Evolutionary conservation across 2,329 filamentous ascomycete species (phyloP).

Genomic region (Pyricularia pennisetigena): DNA sequence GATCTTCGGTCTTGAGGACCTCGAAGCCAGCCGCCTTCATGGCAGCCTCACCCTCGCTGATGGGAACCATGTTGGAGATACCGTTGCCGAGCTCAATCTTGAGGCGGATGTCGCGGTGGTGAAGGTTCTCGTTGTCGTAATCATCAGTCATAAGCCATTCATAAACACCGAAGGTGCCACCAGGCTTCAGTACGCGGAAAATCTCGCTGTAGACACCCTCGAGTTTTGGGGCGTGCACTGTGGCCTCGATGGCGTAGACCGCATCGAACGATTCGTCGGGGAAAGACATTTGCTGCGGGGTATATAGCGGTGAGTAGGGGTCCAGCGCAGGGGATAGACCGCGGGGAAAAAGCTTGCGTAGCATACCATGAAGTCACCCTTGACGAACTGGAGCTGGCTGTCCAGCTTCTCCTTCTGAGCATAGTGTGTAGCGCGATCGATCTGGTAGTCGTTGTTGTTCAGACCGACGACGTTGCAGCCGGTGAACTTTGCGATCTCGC

Average conservation of each 20-base stretch:
- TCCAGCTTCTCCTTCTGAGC: slow-evolving; percentile 72
- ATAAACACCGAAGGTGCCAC: slow-evolving; percentile 92
- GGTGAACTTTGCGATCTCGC: slow-evolving; percentile 94
- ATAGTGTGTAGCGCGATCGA: slow-evolving; percentile 82
- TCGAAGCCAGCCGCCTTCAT: slow-evolving; percentile 85
- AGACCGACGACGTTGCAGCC: slow-evolving; percentile 81
- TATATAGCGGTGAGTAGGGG: background rate
- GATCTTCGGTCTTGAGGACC: slow-evolving; percentile 73
- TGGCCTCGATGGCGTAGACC: slow-evolving; percentile 95
- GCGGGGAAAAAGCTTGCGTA: background rate
- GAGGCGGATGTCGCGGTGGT: slow-evolving; percentile 82
- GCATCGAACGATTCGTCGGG: slow-evolving; percentile 86
- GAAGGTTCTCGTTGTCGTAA: slow-evolving; percentile 81
- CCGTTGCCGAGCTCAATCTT: slow-evolving; percentile 94
- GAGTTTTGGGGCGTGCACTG: slow-evolving; percentile 83
- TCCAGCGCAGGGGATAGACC: background rate
- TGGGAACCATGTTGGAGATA: slow-evolving; percentile 93
- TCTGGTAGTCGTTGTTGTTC: slow-evolving; percentile 99
- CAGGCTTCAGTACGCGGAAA: slow-evolving; percentile 89
- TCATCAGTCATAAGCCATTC: slow-evolving; percentile 98
- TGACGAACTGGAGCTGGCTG: slow-evolving; percentile 74
- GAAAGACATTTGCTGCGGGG: slow-evolving; percentile 76
- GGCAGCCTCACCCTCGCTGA: slow-evolving; percentile 70
- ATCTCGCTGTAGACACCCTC: slow-evolving; percentile 93
- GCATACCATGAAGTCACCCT: slow-evolving; percentile 88